Base-by-base conservation (phyloP, 1,284 basidiomycete species). In the Ustilago sp. region DNA sequence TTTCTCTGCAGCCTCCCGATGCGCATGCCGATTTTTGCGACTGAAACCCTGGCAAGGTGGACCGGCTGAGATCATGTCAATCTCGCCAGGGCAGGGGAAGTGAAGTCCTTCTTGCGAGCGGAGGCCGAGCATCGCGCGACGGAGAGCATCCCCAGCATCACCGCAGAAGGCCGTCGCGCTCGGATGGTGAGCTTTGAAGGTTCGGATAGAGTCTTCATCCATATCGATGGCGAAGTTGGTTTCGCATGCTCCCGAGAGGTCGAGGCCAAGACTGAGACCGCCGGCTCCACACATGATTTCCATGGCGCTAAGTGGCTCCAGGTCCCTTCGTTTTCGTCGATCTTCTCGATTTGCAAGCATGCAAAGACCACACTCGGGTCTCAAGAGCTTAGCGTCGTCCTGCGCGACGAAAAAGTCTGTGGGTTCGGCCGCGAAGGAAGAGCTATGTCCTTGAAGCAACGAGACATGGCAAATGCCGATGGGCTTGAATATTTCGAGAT, bases 31-130 rank as follows among this genome's bases (percentile, higher is more conserved):
- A 17, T 77, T 77, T 43, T 51, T 57, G 8, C 47, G n/a, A 32
- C 70, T 73, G 47, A 74, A 69, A 0, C 74, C 74, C 23, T 77
- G 74, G 34, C 74, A 77, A 1, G 74, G 74, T 3, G 74, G 74
- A 2, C 74, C 74, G 1, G 66, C 70, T 1, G 54, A 36, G 19
- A 77, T 64, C 0, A 77, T 13, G 28, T 77, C 74, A 13, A 77
- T 56, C 3, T 77, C 34, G 28, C 67, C 74, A 1, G 43, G 63
- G 19, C 35, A 41, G 2, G 74, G 74, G 4, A 63, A 60, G 3
- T 12, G 8, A 2, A 55, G 4, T 0, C 63, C 63, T 4, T 63
- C 50, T 5, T 32, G 11, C 2, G 59, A 62, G 11, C 28, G n/a
- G 11, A 35, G 45, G 0, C 60, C 51, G 4, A 36, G 8, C 1